Evolutionary conservation across 2,329 filamentous ascomycete species (phyloP).

Genomic region (Hirsutella thompsonii): DNA sequence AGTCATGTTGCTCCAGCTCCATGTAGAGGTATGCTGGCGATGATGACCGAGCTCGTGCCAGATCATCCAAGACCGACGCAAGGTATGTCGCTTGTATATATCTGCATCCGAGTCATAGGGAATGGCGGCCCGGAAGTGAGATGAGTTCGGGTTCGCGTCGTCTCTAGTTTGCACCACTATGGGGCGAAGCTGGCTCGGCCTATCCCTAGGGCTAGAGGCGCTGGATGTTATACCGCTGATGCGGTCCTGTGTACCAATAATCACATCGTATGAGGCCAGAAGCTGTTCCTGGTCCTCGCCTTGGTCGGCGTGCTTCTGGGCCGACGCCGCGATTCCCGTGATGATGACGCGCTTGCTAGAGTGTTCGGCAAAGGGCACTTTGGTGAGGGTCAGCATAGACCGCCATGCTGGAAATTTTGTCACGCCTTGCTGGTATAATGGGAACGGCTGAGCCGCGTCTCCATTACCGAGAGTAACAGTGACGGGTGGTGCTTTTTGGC

Average conservation of each 20-base stretch:
- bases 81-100: neutral
- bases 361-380: constrained; percentile 3
- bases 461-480: neutral
- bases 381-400: neutral
- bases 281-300: neutral
- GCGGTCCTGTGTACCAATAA: constrained; percentile 2
- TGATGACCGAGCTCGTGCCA: constrained; percentile 4
- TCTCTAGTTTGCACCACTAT: constrained; percentile 2
- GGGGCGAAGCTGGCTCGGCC: constrained; percentile 1
- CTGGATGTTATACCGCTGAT: neutral
- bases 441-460: constrained; percentile 2
- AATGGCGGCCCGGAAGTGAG: neutral
- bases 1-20: neutral
- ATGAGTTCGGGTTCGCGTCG: neutral
- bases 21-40: neutral
- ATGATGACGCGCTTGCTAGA: constrained; percentile 2
- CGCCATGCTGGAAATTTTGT: constrained; percentile 3
- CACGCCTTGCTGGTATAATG: constrained; percentile 1
- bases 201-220: neutral
- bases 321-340: neutral
- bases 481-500: neutral
- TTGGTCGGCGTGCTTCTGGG: neutral
- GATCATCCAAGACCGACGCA: neutral
- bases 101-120: neutral
- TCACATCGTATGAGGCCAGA: constrained; percentile 1